These are phyloP conservation scores for Micractinium sp. DNA, from an alignment of 139 green algal genomes.

Conservation along the genomic window DNA sequence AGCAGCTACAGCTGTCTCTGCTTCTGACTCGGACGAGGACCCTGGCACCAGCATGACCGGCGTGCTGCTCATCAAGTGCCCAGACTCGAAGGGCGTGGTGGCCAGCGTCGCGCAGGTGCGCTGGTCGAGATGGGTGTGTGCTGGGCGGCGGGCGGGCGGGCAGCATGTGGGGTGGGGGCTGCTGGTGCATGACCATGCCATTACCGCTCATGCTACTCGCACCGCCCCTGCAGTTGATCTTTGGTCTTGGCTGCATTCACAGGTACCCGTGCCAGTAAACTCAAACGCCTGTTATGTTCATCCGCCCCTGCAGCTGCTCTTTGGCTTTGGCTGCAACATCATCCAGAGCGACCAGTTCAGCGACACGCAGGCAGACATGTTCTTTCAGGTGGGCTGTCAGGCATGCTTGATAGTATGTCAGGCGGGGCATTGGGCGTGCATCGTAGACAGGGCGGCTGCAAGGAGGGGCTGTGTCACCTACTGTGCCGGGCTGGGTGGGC, in stretches of 20 bases:
- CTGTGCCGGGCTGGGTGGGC: too few species aligned
- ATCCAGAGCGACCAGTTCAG: constrained; percentile 32
- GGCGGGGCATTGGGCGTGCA: too few species aligned
- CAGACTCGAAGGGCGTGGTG: constrained; percentile 74
- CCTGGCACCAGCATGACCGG: neutral
- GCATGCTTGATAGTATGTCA: neutral
- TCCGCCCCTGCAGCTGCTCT: constrained; percentile 57
- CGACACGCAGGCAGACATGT: constrained; percentile 44
- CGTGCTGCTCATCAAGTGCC: constrained; percentile 34
- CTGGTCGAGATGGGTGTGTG: neutral
- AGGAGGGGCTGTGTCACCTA: too few species aligned
- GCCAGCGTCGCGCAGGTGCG: constrained; percentile 55
- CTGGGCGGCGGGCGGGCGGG: neutral
- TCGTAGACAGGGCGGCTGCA: too few species aligned
- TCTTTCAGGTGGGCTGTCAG: constrained; percentile 61
- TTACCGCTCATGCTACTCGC: too few species aligned
- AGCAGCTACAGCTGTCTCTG: neutral
- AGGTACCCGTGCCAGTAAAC: too few species aligned
- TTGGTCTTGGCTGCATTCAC: constrained; percentile 81
- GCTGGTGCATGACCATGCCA: neutral
- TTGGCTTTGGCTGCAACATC: constrained; percentile 83
- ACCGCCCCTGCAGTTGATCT: constrained; percentile 58
- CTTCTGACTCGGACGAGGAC: neutral
- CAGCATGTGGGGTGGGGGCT: neutral
- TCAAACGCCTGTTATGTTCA: too few species aligned